Evolutionary conservation across 2,329 filamentous ascomycete species (phyloP).

Genomic region (Cladosporium velox): DNA sequence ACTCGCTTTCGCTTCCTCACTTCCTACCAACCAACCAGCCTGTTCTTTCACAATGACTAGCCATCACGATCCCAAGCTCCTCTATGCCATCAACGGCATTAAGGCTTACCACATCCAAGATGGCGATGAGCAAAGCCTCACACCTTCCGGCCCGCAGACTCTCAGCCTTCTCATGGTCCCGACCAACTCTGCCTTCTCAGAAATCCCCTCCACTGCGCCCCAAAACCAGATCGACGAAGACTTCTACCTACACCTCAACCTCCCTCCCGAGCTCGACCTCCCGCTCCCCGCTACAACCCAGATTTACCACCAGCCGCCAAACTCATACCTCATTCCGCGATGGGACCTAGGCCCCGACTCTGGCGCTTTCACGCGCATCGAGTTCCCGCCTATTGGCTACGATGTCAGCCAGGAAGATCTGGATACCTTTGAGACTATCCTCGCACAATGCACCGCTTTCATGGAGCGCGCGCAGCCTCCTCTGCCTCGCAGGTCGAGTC

Average conservation of each 20-base stretch:
- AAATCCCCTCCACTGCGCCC: slow-evolving; percentile 57
- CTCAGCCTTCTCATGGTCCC: slow-evolving; percentile 95
- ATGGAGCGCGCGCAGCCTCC: slow-evolving; percentile 76
- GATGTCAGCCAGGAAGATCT: slow-evolving; percentile 86
- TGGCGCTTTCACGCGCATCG: slow-evolving; percentile 88
- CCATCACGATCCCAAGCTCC: slow-evolving; percentile 57
- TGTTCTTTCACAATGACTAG: slow-evolving; percentile 45
- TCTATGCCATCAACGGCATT: slow-evolving; percentile 73
- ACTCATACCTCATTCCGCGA: slow-evolving; percentile 89
- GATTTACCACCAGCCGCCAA: slow-evolving; percentile 93
- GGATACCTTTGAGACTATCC: slow-evolving; percentile 94
- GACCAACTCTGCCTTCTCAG: slow-evolving; percentile 71
- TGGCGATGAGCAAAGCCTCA: slow-evolving; percentile 81
- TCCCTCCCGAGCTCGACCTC: slow-evolving; percentile 91
- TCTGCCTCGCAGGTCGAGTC: slow-evolving; percentile 33
- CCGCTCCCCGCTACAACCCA: slow-evolving; percentile 93
- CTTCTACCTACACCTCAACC: slow-evolving; percentile 94
- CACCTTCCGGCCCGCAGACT: slow-evolving; percentile 82
- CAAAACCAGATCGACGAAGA: slow-evolving; percentile 71
- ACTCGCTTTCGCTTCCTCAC: neutral
- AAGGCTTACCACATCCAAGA: slow-evolving; percentile 87
- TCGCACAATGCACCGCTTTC: slow-evolving; percentile 97
- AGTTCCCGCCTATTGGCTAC: slow-evolving; percentile 74
- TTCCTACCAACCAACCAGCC: neutral
- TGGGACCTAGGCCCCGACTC: slow-evolving; percentile 90